These are phyloP conservation scores for apple (Malus domestica) DNA, from an alignment of 306 rosid species.

Conservation along the genomic window ASM211411v1 NC_041803.1:2748501-2749000, in stretches of 20 bases:
- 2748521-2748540: background rate
- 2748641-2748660: background rate
- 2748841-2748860: background rate
- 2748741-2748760: background rate
- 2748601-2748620: background rate
- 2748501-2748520: background rate
- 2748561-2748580: background rate
- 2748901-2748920: too few species aligned
- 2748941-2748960: too few species aligned
- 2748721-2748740: background rate
- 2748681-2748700: background rate
- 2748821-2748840: background rate
- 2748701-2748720: background rate
- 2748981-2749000: accelerated
- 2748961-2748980: too few species aligned
- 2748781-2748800: background rate
- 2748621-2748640: background rate
- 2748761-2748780: background rate
- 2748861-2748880: constrained; percentile 2
- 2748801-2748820: background rate
- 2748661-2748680: background rate
- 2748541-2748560: background rate
- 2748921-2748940: too few species aligned
- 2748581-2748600: background rate
- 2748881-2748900: background rate